phyloP scores from a whole-genome alignment of 495 filamentous ascomycete genomes.

The Choiromyces venosus region DNA sequence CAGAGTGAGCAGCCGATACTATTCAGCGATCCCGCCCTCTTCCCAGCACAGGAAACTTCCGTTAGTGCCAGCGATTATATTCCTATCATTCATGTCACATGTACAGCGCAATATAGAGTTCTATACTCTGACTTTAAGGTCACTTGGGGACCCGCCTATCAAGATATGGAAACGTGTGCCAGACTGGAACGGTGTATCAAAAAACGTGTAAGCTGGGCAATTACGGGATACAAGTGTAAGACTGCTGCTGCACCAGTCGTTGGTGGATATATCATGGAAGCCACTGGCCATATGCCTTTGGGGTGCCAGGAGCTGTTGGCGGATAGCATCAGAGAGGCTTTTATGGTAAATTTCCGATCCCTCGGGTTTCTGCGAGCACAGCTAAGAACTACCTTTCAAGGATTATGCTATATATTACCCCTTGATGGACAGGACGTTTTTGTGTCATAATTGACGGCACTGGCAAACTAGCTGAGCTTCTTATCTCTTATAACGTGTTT shows the following conservation, averaged over 20 bases:
- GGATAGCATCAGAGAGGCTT: constrained; percentile 21
- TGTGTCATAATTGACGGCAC: constrained; percentile 11
- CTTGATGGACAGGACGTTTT: constrained; percentile 15
- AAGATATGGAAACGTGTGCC: constrained; percentile 19
- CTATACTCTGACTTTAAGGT: constrained; percentile 26
- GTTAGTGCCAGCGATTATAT: not conserved
- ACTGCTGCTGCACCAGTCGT: constrained; percentile 6
- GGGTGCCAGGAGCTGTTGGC: constrained; percentile 8
- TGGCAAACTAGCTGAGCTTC: not conserved
- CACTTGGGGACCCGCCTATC: constrained; percentile 28
- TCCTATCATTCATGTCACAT: not conserved
- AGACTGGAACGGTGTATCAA: constrained; percentile 10
- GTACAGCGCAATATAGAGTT: not conserved
- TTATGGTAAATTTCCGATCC: not conserved
- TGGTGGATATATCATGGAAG: constrained; percentile 27
- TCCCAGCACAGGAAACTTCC: not conserved
- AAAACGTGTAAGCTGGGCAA: constrained; percentile 9
- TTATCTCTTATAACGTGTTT: not conserved
- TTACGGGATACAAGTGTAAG: constrained; percentile 27
- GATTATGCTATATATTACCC: constrained; percentile 26
- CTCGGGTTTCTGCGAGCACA: not conserved
- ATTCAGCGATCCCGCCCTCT: not conserved
- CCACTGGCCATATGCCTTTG: constrained; percentile 19
- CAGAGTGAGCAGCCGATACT: not conserved
- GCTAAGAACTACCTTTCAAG: not conserved